Conservation (phyloP, 306 rosid species). For the Cicer chorassanicum region DNA sequence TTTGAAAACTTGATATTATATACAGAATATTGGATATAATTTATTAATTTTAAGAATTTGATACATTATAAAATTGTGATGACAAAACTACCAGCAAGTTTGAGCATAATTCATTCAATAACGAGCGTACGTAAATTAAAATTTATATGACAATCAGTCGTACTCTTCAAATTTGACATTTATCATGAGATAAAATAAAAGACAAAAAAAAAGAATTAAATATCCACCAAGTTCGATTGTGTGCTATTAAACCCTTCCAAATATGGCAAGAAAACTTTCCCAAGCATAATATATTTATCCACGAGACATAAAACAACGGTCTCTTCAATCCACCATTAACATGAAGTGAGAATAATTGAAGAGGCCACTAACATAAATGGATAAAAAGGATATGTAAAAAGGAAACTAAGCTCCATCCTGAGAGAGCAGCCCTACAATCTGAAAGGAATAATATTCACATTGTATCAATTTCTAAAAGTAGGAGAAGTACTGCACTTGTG, state of each 20-base stretch:
- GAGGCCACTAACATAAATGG: conserved; percentile 12
- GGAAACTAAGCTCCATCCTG: too few relatives aligned
- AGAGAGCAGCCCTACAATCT: conserved; percentile 89
- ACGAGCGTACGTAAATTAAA: conserved; percentile 67
- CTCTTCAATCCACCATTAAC: conserved; percentile 61
- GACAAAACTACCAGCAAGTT: neutral
- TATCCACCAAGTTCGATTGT: conserved; percentile 67
- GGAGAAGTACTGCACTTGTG: too few relatives aligned
- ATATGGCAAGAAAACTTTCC: conserved; percentile 91
- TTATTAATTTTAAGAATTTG: neutral
- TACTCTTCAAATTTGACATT: conserved; percentile 60
- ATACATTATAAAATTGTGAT: neutral
- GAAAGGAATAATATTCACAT: conserved; percentile 31
- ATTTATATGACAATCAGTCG: conserved; percentile 45
- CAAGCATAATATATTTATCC: conserved; percentile 95
- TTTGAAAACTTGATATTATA: neutral
- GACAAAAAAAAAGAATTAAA: conserved; percentile 41
- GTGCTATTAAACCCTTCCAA: conserved; percentile 94
- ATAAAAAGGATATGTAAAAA: neutral
- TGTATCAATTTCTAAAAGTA: too few relatives aligned
- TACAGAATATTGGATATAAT: neutral
- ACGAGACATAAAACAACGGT: conserved; percentile 98
- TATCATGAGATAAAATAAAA: conserved; percentile 39
- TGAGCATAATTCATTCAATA: too few relatives aligned
- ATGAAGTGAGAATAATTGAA: conserved; percentile 46